Evolutionary conservation across 495 filamentous ascomycete genomes (phyloP), one percentile per base, ranked within the genome.

Genomic region (Aspergillus heteromorphus): DNA sequence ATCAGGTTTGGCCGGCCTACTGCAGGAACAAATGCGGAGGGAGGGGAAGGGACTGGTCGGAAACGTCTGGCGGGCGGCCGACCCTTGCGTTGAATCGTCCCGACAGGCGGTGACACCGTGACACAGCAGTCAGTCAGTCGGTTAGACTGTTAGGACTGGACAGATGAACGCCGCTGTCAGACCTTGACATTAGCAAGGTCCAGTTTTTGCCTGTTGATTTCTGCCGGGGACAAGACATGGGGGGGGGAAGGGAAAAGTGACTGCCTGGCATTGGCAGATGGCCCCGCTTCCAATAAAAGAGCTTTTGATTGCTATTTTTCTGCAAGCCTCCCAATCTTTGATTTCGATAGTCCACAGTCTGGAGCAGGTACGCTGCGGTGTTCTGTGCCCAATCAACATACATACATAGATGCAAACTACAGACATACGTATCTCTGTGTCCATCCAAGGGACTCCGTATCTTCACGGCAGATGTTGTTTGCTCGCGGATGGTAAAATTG

Each of bases 21-120:
- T 75, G 72, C 72, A 75, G 72, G 72, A 71, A 75, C 72, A 56
- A 61, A 55, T 60, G 67, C 57, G 66, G 67, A 68, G 62, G 43
- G 27, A 29, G 53, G 48, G 51, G 42, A 40, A 56, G 51, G 36
- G 40, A 45, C 54, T 45, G 42, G 36, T 19, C 31, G 45, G 38
- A 47, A 49, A 16, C 47, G 23, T 49, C 38, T 7, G 23, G 36
- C 40, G 48, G 40, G 31, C 40, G 19, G 6, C 29, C 31, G 49
- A 50, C 56, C 56, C 56, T 58, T 58, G 49, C 56, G 53, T 58
- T 58, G 54, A 36, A 45, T 56, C 16, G 45, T 34, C 42, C 49
- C 34, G 49, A 51, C 14, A n/a, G 50, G 29, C 40, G 40, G 49
- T 52, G 43, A 45, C 51, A 48, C 30, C 7, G 34, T n/a, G 13